phyloP scores from a whole-genome alignment of 106 monocot species.

The Ottelia alismoides region DNA sequence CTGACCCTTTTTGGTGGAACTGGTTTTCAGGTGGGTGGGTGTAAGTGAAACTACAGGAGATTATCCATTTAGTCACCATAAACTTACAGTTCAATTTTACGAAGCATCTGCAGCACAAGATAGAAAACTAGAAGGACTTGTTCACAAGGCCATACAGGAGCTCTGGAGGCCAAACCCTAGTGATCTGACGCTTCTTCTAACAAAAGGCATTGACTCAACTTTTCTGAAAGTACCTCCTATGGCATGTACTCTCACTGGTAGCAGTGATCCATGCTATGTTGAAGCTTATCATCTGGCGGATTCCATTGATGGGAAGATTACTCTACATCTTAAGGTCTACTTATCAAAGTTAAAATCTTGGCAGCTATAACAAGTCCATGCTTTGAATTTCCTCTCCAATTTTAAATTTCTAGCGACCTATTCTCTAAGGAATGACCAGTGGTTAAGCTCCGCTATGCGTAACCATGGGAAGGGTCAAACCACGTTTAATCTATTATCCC shows the following conservation, averaged over 20 bases:
- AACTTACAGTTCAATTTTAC: conserved; percentile 89
- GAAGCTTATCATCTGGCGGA: conserved; percentile 99
- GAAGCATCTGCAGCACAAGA: conserved; percentile 96
- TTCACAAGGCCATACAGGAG: conserved; percentile 97
- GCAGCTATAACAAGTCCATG: too few species aligned
- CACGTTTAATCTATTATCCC: too few species aligned
- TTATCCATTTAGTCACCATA: conserved; percentile 98
- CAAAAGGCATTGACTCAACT: conserved; percentile 62
- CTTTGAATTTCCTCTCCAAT: too few species aligned
- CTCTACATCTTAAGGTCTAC: conserved; percentile 83
- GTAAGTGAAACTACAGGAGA: conserved; percentile 89
- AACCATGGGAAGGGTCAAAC: too few species aligned
- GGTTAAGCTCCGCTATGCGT: too few species aligned
- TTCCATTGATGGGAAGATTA: conserved; percentile 79
- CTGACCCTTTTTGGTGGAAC: too few species aligned
- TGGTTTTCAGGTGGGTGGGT: conserved; percentile 85
- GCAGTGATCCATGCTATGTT: conserved; percentile 94
- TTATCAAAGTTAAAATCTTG: too few species aligned
- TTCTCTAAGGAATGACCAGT: too few species aligned
- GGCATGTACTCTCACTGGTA: conserved; percentile 60
- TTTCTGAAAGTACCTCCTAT: conserved; percentile 76
- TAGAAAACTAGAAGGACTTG: conserved; percentile 91
- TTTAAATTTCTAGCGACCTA: too few species aligned
- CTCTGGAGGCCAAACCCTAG: conserved; percentile 94
- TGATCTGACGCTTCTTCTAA: conserved; percentile 64